These are phyloP conservation scores for Kodamaea anthophila DNA, from an alignment of 1,139 yeast species.

Conservation along the genomic window DNA sequence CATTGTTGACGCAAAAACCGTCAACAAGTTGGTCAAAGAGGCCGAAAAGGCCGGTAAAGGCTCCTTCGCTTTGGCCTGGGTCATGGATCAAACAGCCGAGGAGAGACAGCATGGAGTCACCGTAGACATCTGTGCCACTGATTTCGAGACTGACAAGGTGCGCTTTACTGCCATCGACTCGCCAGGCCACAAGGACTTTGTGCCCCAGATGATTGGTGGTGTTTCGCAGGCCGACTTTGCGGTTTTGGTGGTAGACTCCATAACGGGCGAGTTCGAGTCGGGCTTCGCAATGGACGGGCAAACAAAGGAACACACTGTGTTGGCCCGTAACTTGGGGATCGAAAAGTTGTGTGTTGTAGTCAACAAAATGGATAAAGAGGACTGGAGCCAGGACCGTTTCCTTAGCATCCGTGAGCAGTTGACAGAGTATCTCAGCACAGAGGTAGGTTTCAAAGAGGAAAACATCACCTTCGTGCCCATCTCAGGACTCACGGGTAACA, in stretches of 20 bases:
- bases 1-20: constrained; percentile 69
- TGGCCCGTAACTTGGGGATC: constrained; percentile 83
- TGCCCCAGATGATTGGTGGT: constrained; percentile 51
- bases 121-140: constrained; percentile 82
- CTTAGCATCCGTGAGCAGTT: constrained; percentile 56
- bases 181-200: constrained; percentile 57
- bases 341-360: constrained; percentile 68
- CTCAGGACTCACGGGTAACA: constrained; percentile 80
- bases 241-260: constrained; percentile 69
- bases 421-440: constrained; percentile 46
- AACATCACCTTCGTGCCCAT: constrained; percentile 72
- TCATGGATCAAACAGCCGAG: constrained; percentile 90
- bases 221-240: constrained; percentile 62
- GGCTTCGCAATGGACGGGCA: constrained; percentile 88
- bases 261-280: constrained; percentile 80
- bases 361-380: constrained; percentile 78
- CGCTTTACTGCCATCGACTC: constrained; percentile 90
- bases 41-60: constrained; percentile 81
- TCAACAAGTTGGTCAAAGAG: constrained; percentile 73
- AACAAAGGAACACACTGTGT: constrained; percentile 85
- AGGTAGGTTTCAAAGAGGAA: constrained; percentile 50
- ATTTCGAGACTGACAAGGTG: constrained; percentile 61
- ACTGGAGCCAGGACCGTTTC: constrained; percentile 66
- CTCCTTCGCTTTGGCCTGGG: constrained; percentile 96
- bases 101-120: constrained; percentile 92